Evolutionary conservation across 768 basidiomycete species (phyloP), one percentile per base, ranked within the genome.

Genomic region (Strobilomyces echinocephalus): DNA sequence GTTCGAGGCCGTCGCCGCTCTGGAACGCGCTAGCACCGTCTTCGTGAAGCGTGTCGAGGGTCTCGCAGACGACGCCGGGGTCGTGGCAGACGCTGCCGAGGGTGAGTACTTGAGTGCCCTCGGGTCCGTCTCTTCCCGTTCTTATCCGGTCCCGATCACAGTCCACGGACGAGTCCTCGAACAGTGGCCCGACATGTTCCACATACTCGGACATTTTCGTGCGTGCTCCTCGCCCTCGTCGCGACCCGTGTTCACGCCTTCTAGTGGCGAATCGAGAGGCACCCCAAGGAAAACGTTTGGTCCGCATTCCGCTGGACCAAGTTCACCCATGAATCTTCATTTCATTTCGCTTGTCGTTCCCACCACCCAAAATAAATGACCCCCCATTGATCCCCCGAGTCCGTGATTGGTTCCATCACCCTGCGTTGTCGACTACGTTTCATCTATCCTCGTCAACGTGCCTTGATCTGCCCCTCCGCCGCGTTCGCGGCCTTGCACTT

Each of bases 131-230:
- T 24, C 24, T 24, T n/a, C 24, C 24, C 24, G 24, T 24, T 24
- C 24, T 24, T 24, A 24, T 4, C 24, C 24, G 24, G 24, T 24
- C 24, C 24, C 87, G 89, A 56, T n/a, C n/a, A n/a, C n/a, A n/a
- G n/a, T n/a, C n/a, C n/a, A n/a, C n/a, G n/a, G n/a, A n/a, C n/a
- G n/a, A n/a, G n/a, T n/a, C n/a, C n/a, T n/a, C n/a, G n/a, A n/a
- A n/a, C n/a, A n/a, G n/a, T 90, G 87, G 88, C 85, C 87, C 10
- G 82, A 80, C 64, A 91, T 91, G 88, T 90, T 91, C 62, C 79
- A 82, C 59, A 88, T 88, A 49, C 72, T 91, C 46, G 79, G 72
- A 52, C 72, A 83, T 53, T 90, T 88, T 65, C 61, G 88, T 90
- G 60, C 62, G 85, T 75, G 14, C 30, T 30, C 30, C 30, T 30